A percentile compares a stretch with the other conserved stretches of the same genome.
These are phyloP conservation scores for Phytophthora cactorum DNA, from an alignment of 352 stramenopile species.

Conservation along the genomic window DNA sequence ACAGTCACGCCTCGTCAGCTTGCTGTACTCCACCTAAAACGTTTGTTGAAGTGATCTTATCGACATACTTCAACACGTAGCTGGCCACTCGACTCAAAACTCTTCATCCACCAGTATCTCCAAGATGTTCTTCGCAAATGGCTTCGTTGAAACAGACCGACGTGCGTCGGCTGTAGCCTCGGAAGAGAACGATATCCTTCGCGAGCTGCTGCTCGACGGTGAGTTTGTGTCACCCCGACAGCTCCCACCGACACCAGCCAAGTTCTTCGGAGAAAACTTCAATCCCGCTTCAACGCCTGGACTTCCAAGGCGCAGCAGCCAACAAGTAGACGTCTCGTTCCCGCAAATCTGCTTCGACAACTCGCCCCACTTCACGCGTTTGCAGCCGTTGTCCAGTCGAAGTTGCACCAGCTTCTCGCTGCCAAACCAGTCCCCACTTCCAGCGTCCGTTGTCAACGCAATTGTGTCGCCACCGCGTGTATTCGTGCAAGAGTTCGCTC, in stretches of 20 bases:
- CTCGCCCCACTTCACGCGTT: slow-evolving; percentile 57
- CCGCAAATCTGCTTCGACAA: slow-evolving; percentile 78
- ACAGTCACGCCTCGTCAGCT: slow-evolving; percentile 40
- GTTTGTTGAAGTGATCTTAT: slow-evolving; percentile 34
- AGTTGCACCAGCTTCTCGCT: slow-evolving; percentile 49
- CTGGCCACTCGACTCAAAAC: slow-evolving; percentile 27
- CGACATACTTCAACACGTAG: slow-evolving; percentile 38
- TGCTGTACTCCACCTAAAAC: slow-evolving; percentile 47
- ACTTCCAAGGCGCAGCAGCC: slow-evolving; percentile 51
- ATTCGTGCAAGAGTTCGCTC: slow-evolving; percentile 81
- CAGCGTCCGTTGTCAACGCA: slow-evolving; percentile 65
- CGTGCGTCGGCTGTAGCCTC: slow-evolving; percentile 36
- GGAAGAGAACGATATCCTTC: slow-evolving; percentile 80
- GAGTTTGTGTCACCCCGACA: slow-evolving; percentile 75
- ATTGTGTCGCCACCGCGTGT: slow-evolving; percentile 78
- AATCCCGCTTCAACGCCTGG: slow-evolving; percentile 18
- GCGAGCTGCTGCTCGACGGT: slow-evolving; percentile 72
- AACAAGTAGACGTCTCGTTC: slow-evolving; percentile 74
- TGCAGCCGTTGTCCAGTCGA: slow-evolving; percentile 65
- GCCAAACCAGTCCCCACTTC: slow-evolving; percentile 43
- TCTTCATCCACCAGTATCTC: slow-evolving; percentile 7
- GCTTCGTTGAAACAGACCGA: slow-evolving; percentile 72
- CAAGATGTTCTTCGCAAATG: slow-evolving; percentile 79
- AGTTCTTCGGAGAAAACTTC: slow-evolving; percentile 35
- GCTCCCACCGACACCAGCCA: slow-evolving; percentile 51